Conservation (phyloP, 2,329 filamentous ascomycete species). For the Gyromitra esculenta region DNA sequence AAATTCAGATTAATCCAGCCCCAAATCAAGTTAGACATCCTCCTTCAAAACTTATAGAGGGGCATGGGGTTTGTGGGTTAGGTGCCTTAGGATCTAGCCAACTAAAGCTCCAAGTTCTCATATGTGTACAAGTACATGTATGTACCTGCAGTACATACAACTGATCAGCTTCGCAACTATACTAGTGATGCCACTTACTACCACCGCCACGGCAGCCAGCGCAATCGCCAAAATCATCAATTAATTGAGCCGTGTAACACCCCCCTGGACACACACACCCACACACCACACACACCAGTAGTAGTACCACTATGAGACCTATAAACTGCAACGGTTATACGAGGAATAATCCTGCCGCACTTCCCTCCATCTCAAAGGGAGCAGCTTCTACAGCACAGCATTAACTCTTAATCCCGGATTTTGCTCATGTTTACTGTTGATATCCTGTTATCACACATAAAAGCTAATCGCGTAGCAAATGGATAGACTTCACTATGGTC, state of each 20-base stretch:
- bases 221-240: slow-evolving; percentile 32
- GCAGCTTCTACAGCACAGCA: slow-evolving; percentile 9
- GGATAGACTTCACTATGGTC: not conserved
- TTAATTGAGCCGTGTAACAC: slow-evolving; percentile 38
- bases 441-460: slow-evolving; percentile 11
- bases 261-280: slow-evolving; percentile 4
- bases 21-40: not conserved
- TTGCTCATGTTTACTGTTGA: not conserved
- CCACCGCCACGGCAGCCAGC: slow-evolving; percentile 19
- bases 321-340: slow-evolving; percentile 27
- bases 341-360: slow-evolving; percentile 15
- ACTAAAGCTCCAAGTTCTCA: slow-evolving; percentile 13
- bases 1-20: not conserved
- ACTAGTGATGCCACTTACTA: not conserved
- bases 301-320: slow-evolving; percentile 1
- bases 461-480: slow-evolving; percentile 12
- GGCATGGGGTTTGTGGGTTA: slow-evolving; percentile 16
- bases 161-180: slow-evolving; percentile 7
- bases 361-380: slow-evolving; percentile 31
- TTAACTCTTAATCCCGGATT: slow-evolving; percentile 11
- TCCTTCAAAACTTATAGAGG: not conserved
- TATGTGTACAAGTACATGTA: slow-evolving; percentile 26
- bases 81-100: slow-evolving; percentile 25
- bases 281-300: no score
- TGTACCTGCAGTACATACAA: slow-evolving; percentile 39